A percentile compares a stretch with the other conserved stretches of the same genome.
These are phyloP conservation scores for Aspergillus coremiiformis DNA, from an alignment of 495 filamentous ascomycete species.

Conservation along the genomic window DNA sequence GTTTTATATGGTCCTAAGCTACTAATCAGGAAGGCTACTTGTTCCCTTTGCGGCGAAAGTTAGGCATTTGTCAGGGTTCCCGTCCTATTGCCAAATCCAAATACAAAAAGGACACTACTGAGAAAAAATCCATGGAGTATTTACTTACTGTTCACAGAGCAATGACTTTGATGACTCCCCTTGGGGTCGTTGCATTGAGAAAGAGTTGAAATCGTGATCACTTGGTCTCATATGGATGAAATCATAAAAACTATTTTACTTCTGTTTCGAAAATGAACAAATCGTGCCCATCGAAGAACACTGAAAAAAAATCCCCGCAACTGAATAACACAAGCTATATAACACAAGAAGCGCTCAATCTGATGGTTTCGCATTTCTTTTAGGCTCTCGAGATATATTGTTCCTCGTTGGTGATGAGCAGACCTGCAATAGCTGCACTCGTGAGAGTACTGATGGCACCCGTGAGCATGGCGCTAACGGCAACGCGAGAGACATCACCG, in stretches of 20 bases:
- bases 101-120: too few species aligned
- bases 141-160: not conserved
- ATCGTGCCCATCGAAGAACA: not conserved
- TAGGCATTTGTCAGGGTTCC: too few species aligned
- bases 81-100: too few species aligned
- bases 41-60: too few species aligned
- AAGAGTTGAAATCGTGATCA: not conserved
- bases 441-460: slow-evolving; percentile 76
- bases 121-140: not conserved
- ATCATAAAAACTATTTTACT: not conserved
- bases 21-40: too few species aligned
- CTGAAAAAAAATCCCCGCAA: not conserved
- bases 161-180: not conserved
- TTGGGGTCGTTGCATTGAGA: not conserved
- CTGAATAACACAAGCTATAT: not conserved
- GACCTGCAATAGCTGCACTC: slow-evolving; percentile 71
- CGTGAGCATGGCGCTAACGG: slow-evolving; percentile 67
- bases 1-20: too few species aligned
- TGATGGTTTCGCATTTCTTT: not conserved
- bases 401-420: slow-evolving; percentile 55
- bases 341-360: not conserved
- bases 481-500: slow-evolving; percentile 69
- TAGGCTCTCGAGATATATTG: slow-evolving; percentile 10
- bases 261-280: not conserved
- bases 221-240: not conserved